Evolutionary conservation across 2,329 filamentous ascomycete species (phyloP).

Genomic region (Macrophomina pseudophaseolina): DNA sequence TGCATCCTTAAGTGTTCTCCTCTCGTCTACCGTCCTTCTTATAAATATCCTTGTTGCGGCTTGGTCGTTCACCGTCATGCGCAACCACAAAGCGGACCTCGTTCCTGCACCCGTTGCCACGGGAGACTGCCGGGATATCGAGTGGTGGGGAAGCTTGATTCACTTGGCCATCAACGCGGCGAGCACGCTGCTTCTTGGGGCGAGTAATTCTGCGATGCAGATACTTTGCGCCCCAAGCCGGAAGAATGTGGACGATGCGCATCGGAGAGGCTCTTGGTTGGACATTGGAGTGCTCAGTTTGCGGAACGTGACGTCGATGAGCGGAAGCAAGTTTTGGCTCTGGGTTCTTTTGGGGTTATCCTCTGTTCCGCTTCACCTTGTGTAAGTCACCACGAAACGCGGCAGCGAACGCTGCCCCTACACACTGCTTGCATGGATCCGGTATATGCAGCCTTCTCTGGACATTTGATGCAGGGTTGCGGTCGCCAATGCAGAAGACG

Average conservation of each 20-base stretch:
- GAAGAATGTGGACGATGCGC: slow-evolving; percentile 55
- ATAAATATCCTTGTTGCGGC: no score
- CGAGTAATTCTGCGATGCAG: slow-evolving; percentile 60
- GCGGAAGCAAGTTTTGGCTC: slow-evolving; percentile 27
- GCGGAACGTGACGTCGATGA: slow-evolving; percentile 42
- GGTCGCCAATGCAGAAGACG: no score
- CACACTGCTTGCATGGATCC: no score
- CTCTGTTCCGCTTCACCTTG: slow-evolving; percentile 36
- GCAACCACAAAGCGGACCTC: no score
- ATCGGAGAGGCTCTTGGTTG: slow-evolving; percentile 48
- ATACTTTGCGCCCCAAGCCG: slow-evolving; percentile 57
- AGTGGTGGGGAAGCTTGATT: slow-evolving; percentile 31
- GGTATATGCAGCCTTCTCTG: no score
- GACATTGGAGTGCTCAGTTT: slow-evolving; percentile 53
- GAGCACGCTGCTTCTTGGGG: slow-evolving; percentile 52
- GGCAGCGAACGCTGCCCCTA: no score
- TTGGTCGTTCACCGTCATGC: no score
- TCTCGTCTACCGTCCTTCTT: no score
- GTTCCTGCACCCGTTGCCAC: no score
- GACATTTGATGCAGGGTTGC: no score
- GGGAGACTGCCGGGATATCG: slow-evolving; percentile 29
- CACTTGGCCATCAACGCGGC: slow-evolving; percentile 57
- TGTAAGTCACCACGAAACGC: neutral
- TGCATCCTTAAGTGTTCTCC: no score
- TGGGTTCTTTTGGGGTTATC: slow-evolving; percentile 36